A percentile compares a stretch with the other conserved stretches of the same genome.
phyloP scores from a whole-genome alignment of 768 basidiomycete genomes.

The Boletus bicolor region DNA sequence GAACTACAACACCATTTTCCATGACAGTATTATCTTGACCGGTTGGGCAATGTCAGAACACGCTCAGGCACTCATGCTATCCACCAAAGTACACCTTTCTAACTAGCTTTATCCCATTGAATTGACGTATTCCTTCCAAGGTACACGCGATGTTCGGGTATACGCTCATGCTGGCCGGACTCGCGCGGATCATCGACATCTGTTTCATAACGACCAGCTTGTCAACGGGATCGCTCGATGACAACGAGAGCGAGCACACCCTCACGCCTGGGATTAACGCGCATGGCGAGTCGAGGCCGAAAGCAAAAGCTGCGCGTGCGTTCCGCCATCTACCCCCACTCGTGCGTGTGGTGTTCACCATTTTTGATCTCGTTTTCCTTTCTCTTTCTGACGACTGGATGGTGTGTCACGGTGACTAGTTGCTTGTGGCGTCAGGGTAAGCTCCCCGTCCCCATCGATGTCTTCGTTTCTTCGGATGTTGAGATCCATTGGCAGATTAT shows the following conservation, averaged over 20 bases:
- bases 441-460: conserved; percentile 5
- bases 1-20: neutral
- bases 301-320: conserved; percentile 45
- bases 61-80: conserved; percentile 78
- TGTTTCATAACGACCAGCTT: conserved; percentile 60
- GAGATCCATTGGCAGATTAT: conserved; percentile 42
- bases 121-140: conserved; percentile 32
- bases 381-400: neutral
- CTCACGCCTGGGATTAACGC: conserved; percentile 40
- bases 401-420: conserved; percentile 33
- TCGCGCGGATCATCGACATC: conserved; percentile 77
- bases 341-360: conserved; percentile 46
- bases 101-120: neutral
- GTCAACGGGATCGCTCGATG: conserved; percentile 33
- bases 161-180: conserved; percentile 80
- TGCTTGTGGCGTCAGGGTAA: conserved; percentile 73
- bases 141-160: conserved; percentile 85
- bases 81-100: conserved; percentile 57
- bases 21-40: conserved; percentile 73
- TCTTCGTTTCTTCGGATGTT: neutral
- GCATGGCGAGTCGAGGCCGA: conserved; percentile 18
- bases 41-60: conserved; percentile 96
- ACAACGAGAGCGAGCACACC: conserved; percentile 67
- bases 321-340: conserved; percentile 90
- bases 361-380: neutral